Base-by-base conservation (phyloP, 352 stramenopile genomes). In the Pilasporangium apinafurcum region DNA sequence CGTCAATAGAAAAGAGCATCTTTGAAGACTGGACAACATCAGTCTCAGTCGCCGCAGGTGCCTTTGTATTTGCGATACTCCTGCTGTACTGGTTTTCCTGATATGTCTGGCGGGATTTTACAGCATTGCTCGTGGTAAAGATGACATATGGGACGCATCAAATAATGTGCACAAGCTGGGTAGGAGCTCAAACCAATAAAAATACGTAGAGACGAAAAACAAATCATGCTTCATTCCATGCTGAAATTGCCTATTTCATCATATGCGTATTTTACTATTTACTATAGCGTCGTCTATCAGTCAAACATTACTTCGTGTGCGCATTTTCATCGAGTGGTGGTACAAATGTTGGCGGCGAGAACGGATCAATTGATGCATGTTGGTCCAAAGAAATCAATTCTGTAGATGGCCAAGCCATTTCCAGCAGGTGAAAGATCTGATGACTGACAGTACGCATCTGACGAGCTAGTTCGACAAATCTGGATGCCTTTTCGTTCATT, bases 71-170 rank as follows among this genome's bases (percentile, higher is more conserved):
- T 28, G 60, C 50, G 8, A 65, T 66, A 46, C 36, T 72, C 18
- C 47, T 58, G 37, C 59, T 64, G 40, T 82, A 76, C 48, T 78
- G 69, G 43, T 54, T 73, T 41, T 76, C 68, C 25, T 82, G 58
- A 72, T n/a, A n/a, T n/a, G n/a, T n/a, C n/a, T n/a, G n/a, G n/a
- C n/a, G n/a, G n/a, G n/a, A n/a, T n/a, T n/a, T n/a, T n/a, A n/a
- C n/a, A n/a, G n/a, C n/a, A n/a, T n/a, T n/a, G n/a, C n/a, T n/a
- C n/a, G n/a, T n/a, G n/a, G n/a, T n/a, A n/a, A n/a, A n/a, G n/a
- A n/a, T n/a, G n/a, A n/a, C n/a, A n/a, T n/a, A n/a, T n/a, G n/a
- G n/a, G n/a, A n/a, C n/a, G n/a, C n/a, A n/a, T n/a, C n/a, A n/a
- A n/a, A n/a, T n/a, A n/a, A n/a, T n/a, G n/a, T n/a, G n/a, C n/a